Evolutionary conservation across 2,329 filamentous ascomycete species (phyloP).

Genomic region (Cyphellophora attinorum): DNA sequence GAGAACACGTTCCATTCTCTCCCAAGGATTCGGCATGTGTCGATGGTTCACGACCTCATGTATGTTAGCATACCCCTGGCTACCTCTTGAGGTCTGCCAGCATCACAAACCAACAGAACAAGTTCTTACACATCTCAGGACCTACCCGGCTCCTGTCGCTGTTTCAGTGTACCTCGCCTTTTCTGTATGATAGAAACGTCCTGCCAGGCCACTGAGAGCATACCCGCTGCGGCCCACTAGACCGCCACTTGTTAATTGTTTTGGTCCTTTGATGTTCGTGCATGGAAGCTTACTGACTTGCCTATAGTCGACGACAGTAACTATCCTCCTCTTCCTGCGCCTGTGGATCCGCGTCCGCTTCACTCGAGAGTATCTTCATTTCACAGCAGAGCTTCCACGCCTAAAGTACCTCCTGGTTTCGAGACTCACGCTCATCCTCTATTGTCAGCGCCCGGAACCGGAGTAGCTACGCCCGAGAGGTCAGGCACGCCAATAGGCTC

Average conservation of each 20-base stretch:
- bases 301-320: slow-evolving; percentile 34
- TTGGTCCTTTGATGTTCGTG: slow-evolving; percentile 8
- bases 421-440: slow-evolving; percentile 19
- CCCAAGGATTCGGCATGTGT: too few species aligned
- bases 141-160: too few species aligned
- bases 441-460: slow-evolving; percentile 10
- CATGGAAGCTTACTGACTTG: slow-evolving; percentile 22
- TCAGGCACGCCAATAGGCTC: not conserved
- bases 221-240: slow-evolving; percentile 12
- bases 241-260: slow-evolving; percentile 8
- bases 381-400: slow-evolving; percentile 10
- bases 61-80: too few species aligned
- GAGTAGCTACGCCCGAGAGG: not conserved
- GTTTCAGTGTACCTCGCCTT: too few species aligned
- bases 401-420: slow-evolving; percentile 4
- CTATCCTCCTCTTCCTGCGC: slow-evolving; percentile 33
- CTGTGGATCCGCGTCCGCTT: slow-evolving; percentile 24
- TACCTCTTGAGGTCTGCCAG: too few species aligned
- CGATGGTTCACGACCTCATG: too few species aligned
- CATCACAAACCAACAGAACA: too few species aligned
- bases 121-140: too few species aligned
- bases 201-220: too few species aligned
- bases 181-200: too few species aligned
- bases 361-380: slow-evolving; percentile 26
- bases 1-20: too few species aligned